Conservation (phyloP, 257 asterid species). For the Solanum pinnatisectum region DNA sequence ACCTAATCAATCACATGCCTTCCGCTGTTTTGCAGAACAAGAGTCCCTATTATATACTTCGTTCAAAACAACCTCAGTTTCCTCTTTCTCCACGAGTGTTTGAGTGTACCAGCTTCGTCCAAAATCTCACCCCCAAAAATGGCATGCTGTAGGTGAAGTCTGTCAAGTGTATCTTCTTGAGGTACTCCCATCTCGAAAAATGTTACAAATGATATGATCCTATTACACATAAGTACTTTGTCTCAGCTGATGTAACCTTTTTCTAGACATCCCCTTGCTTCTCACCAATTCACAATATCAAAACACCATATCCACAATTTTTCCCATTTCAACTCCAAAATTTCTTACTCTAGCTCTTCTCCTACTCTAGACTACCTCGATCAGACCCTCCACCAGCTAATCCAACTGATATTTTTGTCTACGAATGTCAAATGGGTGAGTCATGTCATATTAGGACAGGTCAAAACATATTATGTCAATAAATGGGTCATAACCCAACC, state of each 20-base stretch:
- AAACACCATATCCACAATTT: background rate
- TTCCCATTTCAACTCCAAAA: background rate
- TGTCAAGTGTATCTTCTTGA: background rate
- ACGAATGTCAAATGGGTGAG: background rate
- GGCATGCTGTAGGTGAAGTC: background rate
- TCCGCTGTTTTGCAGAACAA: background rate
- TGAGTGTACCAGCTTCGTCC: background rate
- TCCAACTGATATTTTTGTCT: background rate
- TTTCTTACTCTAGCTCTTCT: background rate
- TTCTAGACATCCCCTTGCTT: background rate
- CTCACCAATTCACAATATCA: background rate
- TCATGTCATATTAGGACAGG: background rate
- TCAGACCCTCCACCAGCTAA: background rate
- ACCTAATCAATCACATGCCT: background rate
- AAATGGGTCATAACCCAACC: background rate
- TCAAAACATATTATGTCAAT: background rate
- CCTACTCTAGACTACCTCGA: background rate
- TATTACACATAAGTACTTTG: background rate
- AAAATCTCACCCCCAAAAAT: background rate
- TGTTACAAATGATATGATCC: background rate
- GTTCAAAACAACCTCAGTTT: background rate
- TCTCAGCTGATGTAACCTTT: background rate
- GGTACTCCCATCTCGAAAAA: background rate
- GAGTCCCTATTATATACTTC: background rate
- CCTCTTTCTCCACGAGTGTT: background rate